Conservation (phyloP, 495 filamentous ascomycete genomes). For the Penicilliopsis zonata region DNA sequence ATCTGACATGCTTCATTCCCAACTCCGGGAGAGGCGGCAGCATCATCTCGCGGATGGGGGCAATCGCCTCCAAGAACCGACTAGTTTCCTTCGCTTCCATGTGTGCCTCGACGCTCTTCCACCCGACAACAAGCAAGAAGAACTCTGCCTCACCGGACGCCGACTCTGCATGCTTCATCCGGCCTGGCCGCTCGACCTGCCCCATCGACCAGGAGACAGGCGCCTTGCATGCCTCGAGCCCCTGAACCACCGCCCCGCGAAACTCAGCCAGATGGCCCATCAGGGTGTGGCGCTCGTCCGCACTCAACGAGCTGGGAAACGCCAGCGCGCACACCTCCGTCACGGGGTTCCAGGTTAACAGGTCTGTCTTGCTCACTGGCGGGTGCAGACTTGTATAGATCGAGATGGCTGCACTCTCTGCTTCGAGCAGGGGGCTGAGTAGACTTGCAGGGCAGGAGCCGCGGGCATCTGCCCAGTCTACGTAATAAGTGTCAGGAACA, state of each 20-base stretch:
- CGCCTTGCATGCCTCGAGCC: constrained; percentile 17
- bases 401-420: constrained; percentile 8
- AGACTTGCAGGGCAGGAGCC: constrained; percentile 8
- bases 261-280: constrained; percentile 19
- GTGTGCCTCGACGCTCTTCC: constrained; percentile 43
- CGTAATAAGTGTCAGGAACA: too few species aligned
- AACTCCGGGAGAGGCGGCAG: constrained; percentile 21
- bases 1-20: constrained; percentile 33
- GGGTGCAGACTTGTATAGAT: constrained; percentile 25
- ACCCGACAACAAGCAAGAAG: constrained; percentile 34
- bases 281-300: constrained; percentile 11
- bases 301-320: constrained; percentile 17
- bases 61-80: constrained; percentile 28
- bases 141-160: constrained; percentile 24
- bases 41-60: constrained; percentile 24
- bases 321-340: constrained; percentile 25
- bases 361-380: constrained; percentile 14
- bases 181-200: constrained; percentile 28
- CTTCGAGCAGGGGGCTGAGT: constrained; percentile 16
- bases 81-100: constrained; percentile 30
- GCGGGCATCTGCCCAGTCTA: constrained; percentile 30
- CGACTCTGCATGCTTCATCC: constrained; percentile 20
- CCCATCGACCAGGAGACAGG: constrained; percentile 33
- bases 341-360: constrained; percentile 24
- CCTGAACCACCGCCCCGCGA: constrained; percentile 17